A percentile compares a stretch with the other conserved stretches of the same genome.
These are phyloP conservation scores for Heliosperma pusillum DNA, from an alignment of 148 eudicot species.

Conservation along the genomic window DNA sequence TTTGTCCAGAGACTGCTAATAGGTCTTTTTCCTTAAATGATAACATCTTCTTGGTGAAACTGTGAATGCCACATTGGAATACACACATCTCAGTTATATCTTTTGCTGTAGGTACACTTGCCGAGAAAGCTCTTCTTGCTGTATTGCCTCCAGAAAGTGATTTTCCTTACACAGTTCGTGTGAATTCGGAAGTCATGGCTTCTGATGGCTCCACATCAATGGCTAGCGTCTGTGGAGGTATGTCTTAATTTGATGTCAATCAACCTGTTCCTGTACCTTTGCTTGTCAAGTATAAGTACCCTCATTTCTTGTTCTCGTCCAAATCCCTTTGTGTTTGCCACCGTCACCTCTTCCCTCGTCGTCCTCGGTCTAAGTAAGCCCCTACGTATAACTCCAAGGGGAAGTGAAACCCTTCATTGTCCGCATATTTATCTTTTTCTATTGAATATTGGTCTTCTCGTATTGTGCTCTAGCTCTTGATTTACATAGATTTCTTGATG, in stretches of 20 bases:
- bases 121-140: conserved; percentile 96
- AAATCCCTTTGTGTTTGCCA: neutral
- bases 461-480: neutral
- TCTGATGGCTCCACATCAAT: conserved; percentile 99
- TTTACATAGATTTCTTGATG: neutral
- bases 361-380: neutral
- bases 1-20: neutral
- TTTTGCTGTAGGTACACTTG: conserved; percentile 74
- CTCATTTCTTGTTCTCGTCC: neutral
- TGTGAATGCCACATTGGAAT: neutral
- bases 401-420: neutral
- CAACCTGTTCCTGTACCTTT: neutral
- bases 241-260: conserved; percentile 13
- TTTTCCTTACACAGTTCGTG: conserved; percentile 71
- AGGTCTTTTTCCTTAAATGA: neutral
- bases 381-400: neutral
- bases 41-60: neutral
- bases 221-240: conserved; percentile 99
- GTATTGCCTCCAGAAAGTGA: conserved; percentile 89
- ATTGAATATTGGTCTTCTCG: neutral
- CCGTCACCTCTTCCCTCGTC: neutral
- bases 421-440: neutral
- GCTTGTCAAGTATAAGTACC: neutral
- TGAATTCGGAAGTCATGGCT: conserved; percentile 98
- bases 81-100: neutral